Evolutionary conservation across 2,329 filamentous ascomycete genomes (phyloP), one percentile per base, ranked within the genome.

Genomic region (Fusarium austroafricanum): DNA sequence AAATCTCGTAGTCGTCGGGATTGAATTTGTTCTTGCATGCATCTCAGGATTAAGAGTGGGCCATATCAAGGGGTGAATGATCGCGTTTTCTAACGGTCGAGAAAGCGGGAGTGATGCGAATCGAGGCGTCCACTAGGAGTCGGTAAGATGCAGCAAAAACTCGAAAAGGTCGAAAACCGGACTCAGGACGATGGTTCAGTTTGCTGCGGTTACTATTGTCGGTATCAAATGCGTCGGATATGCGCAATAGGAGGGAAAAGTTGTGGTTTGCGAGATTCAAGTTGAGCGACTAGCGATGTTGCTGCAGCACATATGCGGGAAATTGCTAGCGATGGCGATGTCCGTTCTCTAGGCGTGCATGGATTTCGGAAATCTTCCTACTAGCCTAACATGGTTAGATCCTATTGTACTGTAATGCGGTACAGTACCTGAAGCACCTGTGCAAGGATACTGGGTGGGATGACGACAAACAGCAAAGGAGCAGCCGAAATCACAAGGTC

Each of bases 271-370:
- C 52, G 63, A 50, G 59, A 59, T 69, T 56, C 54, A 67, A 67
- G 65, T 72, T 71, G 63, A 60, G 46, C 52, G 40, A 58, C 53
- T 55, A 56, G 53, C 53, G 62, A 65, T 66, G 65, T 54, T 58
- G 61, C 53, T 38, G 46, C 62, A 66, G 56, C 61, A 68, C 70
- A 71, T 75, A 75, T 75, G 77, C 55, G 76, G 75, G 78, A 79
- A 79, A 79, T 79, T 79, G 75, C 76, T 73, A 68, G 73, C 50
- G 70, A 73, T 77, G 75, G 72, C 71, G 70, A 75, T 71, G 69
- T 67, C 65, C 68, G 61, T 71, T 65, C 61, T 71, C 57, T 65
- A 69, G 65, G 64, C 51, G 64, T 62, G 71, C 52, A 58, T 51
- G 65, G 57, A 63, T 61, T 66, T 62, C 50, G 53, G 65, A 46